Evolutionary conservation across 495 filamentous ascomycete species (phyloP), one percentile per base, ranked within the genome.

Genomic region (Penicillium maclennaniae): DNA sequence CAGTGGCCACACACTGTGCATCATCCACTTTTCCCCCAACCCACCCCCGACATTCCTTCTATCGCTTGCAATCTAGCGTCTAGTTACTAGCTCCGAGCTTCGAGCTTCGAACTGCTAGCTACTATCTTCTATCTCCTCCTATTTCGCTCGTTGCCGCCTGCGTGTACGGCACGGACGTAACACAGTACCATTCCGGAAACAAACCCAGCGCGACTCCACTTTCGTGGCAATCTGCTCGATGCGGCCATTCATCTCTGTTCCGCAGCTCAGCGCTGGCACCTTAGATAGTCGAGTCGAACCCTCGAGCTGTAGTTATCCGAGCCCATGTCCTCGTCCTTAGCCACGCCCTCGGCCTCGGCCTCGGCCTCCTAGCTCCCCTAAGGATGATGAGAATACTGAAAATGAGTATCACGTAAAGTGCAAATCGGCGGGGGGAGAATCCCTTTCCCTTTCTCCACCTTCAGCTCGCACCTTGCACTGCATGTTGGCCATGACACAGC

Each of bases 151-250:
- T 25, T 20, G 48, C 26, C 36, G 36, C 51, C 51, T 43, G 49
- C 26, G 36, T 36, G 39, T 12, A 43, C 49, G 15, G 21, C 40
- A 38, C 41, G n/a, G 27, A 27, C 38, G n/a, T 37, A 26, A 19
- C 51, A 17, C 46, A 37, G 36, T 16, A 45, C 42, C 50, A 45
- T 56, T 59, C 46, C 48, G 48, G 56, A 36, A 37, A 26, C 55
- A 59, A 43, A 50, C 16, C 26, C 48, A 60, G 51, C 56, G 36
- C n/a, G 27, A 31, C 54, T 56, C 54, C 54, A 56, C 54, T 47
- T n/a, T 0, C 19, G 45, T 50, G 53, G 53, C 56, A 51, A 59
- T 59, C 56, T 25, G n/a, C 56, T 51, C 45, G 27, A 50, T 59
- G 39, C 51, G 46, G 51, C 51, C 51, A 54, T 21, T 54, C 51